Base-by-base conservation (phyloP, 441 rosid species). In the Brassica hybrid region DNA sequence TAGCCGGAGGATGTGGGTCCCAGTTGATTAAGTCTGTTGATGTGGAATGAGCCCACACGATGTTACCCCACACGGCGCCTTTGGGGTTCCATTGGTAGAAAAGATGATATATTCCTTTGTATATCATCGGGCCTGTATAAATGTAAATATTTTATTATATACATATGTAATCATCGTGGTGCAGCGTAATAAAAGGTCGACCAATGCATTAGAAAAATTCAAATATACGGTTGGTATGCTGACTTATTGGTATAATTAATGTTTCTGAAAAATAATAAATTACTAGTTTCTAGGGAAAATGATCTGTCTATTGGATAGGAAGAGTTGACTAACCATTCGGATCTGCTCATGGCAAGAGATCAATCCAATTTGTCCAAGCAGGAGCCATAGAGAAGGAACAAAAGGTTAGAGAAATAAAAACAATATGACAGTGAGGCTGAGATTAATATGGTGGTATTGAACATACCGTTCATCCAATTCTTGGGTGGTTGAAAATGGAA, bases 381-480 rank as follows among this genome's bases (percentile, higher is more conserved):
- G 25, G 65, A 68, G 54, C 30, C 56, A 38, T 12, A 25, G 57
- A 5, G 34, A 60, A 32, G 21, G 10, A 8, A 8, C 17, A 41
- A 76, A 36, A 68, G 10, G 72, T 21, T 43, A 70, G 65, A 54
- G 11, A 34, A 36, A 11, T 61, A 21, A 52, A 63, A 36, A 54
- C 27, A 64, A 5, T 17, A 0, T 68, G 62, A 36, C 64, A n/a
- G 0, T 61, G 62, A 32, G 9, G 25, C 3, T 62, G 71, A 27
- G 18, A 7, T 36, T 25, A 58, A 14, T 34, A 57, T 58, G 48
- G 27, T 56, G 21, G 4, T 9, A 54, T 11, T 17, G 13, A 11
- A 59, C 41, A 25, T 79, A 92, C 97, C 98, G 80, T 94, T 94
- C 82, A 94, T 94, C 98, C 94, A 94, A 50, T 94, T 94, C 77